Evolutionary conservation across 768 basidiomycete species (phyloP), one percentile per base, ranked within the genome.

Genomic region (Guyanaporus albipodus): DNA sequence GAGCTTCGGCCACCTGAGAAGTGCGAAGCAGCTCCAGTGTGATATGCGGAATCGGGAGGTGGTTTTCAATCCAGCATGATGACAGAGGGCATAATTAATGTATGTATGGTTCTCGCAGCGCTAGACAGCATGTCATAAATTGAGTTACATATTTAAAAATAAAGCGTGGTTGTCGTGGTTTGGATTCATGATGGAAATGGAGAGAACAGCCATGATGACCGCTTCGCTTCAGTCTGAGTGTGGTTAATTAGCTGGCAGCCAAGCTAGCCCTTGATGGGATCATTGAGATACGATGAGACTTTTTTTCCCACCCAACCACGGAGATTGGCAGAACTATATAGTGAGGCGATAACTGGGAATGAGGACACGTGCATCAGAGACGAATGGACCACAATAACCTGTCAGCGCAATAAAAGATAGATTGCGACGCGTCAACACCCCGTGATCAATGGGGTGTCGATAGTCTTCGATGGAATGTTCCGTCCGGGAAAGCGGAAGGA

Each of bases 401-500:
- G 15, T 18, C 33, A 8, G 3, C 19, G 31, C 9, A 42, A 42
- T 42, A 19, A 46, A 37, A 11, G 45, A 28, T 35, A 24, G 26
- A 27, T 37, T 29, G 26, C n/a, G 39, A 38, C 6, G 23, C 44
- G 17, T 38, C 27, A 17, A 26, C 18, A 36, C 42, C 32, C 11
- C 14, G 32, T 46, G n/a, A n/a, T n/a, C n/a, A n/a, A n/a, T 33
- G 21, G 27, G 17, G 28, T 40, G 42, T 18, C n/a, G 44, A 58
- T 46, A 46, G 41, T 24, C 22, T 26, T 38, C n/a, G 29, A 44
- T n/a, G 4, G 33, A 29, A 52, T 46, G 54, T n/a, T 56, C 48
- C 50, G 48, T 19, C 45, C 38, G 38, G 19, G 29, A 39, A 22
- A 41, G 26, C 17, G 31, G 21, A 18, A 19, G 15, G 15, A 14